A percentile compares a stretch with the other conserved stretches of the same genome.
These are phyloP conservation scores for Pleurotus djamor DNA, from an alignment of 768 basidiomycete genomes.

Conservation along the genomic window DNA sequence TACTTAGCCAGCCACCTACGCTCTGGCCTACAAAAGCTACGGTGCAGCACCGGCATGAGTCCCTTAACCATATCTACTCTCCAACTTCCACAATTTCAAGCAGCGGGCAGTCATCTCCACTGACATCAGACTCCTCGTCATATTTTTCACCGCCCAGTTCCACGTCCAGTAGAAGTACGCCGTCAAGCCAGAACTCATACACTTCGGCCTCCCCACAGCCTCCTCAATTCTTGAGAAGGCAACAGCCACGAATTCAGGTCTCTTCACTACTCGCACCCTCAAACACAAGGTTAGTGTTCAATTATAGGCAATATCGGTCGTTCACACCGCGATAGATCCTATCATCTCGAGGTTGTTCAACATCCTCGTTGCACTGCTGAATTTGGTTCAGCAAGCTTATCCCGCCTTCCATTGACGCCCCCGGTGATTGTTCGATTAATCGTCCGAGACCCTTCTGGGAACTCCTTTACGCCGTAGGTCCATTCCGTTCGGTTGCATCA, in stretches of 20 bases:
- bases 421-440: slow-evolving; percentile 80
- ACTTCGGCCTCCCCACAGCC: slow-evolving; percentile 32
- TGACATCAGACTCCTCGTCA: slow-evolving; percentile 37
- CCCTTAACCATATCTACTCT: slow-evolving; percentile 21
- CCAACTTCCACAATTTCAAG: slow-evolving; percentile 20
- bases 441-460: slow-evolving; percentile 70
- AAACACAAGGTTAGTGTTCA: slow-evolving; percentile 45
- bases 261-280: slow-evolving; percentile 56
- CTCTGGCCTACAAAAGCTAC: neutral
- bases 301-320: neutral
- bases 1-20: neutral
- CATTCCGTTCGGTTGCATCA: neutral
- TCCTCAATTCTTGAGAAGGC: slow-evolving; percentile 32
- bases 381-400: slow-evolving; percentile 71
- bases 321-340: slow-evolving; percentile 40
- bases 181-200: slow-evolving; percentile 39
- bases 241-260: slow-evolving; percentile 50
- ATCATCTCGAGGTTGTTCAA: slow-evolving; percentile 84
- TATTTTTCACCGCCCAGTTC: slow-evolving; percentile 34
- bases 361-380: slow-evolving; percentile 82
- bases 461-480: slow-evolving; percentile 77
- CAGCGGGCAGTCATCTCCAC: slow-evolving; percentile 50
- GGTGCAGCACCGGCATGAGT: slow-evolving; percentile 7
- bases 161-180: slow-evolving; percentile 37
- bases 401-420: slow-evolving; percentile 81